Percentiles rank a stretch among this genome's conserved stretches.
Conservation (phyloP, 768 basidiomycete genomes). For the Neoboletus brunneissimus region DNA sequence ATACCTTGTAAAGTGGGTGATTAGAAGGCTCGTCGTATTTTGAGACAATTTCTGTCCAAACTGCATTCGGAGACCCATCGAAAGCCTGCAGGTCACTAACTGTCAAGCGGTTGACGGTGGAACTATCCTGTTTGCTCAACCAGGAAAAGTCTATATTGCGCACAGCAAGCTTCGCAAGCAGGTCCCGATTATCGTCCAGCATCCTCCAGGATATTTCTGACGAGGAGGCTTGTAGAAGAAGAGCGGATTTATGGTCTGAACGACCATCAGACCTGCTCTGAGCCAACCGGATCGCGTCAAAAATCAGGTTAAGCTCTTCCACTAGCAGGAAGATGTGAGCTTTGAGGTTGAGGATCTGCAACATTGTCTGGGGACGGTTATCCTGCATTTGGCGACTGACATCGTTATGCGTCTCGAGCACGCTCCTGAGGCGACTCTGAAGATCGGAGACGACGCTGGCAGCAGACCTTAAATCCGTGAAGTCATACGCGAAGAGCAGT, state of each 20-base stretch:
- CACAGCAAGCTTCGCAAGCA: conserved; percentile 85
- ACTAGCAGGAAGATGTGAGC: conserved; percentile 69
- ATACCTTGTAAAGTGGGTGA: conserved; percentile 71
- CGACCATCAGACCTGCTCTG: conserved; percentile 70
- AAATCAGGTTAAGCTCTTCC: conserved; percentile 79
- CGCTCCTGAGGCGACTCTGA: conserved; percentile 69
- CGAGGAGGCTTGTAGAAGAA: conserved; percentile 77
- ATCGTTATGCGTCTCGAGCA: conserved; percentile 49
- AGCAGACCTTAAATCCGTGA: conserved; percentile 71
- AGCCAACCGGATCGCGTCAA: conserved; percentile 81
- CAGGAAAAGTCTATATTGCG: conserved; percentile 76
- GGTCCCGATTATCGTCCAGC: conserved; percentile 67
- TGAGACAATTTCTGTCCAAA: conserved; percentile 85
- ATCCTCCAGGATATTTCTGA: conserved; percentile 91
- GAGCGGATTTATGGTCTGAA: conserved; percentile 73
- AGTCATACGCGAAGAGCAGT: conserved; percentile 85
- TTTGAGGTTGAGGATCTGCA: conserved; percentile 64
- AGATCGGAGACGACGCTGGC: conserved; percentile 67
- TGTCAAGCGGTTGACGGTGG: conserved; percentile 71
- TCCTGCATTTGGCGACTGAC: conserved; percentile 35
- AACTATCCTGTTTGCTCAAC: conserved; percentile 85
- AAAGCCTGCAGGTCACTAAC: conserved; percentile 81
- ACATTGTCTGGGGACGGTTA: conserved; percentile 39
- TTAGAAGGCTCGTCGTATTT: conserved; percentile 69
- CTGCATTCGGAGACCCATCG: conserved; percentile 76